A percentile compares a stretch with the other conserved stretches of the same genome.
These are phyloP conservation scores for Boletus pseudopeckii DNA, from an alignment of 768 basidiomycete species.

Conservation along the genomic window DNA sequence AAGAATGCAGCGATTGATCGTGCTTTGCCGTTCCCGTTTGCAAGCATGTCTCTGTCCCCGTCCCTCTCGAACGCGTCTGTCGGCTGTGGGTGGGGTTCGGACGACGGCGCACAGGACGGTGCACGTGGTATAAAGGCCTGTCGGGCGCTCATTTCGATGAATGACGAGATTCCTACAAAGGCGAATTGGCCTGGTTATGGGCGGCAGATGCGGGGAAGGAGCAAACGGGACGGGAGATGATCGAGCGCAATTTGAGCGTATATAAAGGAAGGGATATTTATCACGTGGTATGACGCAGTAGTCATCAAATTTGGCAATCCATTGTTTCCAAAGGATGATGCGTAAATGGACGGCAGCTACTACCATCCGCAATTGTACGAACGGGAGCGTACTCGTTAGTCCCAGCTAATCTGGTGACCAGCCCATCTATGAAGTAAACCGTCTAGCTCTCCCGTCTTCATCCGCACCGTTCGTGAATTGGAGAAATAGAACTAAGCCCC, in stretches of 20 bases:
- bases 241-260: neutral
- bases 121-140: slow-evolving; percentile 26
- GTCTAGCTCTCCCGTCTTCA: neutral
- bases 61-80: slow-evolving; percentile 6
- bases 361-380: too few relatives aligned
- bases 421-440: too few relatives aligned
- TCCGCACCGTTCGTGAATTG: neutral
- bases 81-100: slow-evolving; percentile 5
- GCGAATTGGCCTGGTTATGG: neutral
- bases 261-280: neutral
- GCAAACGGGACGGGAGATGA: neutral
- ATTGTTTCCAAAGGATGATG: neutral
- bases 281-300: slow-evolving; percentile 12
- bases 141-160: slow-evolving; percentile 23
- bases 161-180: neutral
- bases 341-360: too few relatives aligned
- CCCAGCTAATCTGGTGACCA: too few relatives aligned
- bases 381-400: neutral
- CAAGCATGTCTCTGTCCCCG: slow-evolving; percentile 1
- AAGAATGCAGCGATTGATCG: slow-evolving; percentile 24
- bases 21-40: slow-evolving; percentile 10
- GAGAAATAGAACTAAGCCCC: neutral
- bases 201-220: neutral
- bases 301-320: neutral
- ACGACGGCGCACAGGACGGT: slow-evolving; percentile 6